Evolutionary conservation across 2,329 filamentous ascomycete genomes (phyloP), one percentile per base, ranked within the genome.

Genomic region (Xylariaceae sp.): DNA sequence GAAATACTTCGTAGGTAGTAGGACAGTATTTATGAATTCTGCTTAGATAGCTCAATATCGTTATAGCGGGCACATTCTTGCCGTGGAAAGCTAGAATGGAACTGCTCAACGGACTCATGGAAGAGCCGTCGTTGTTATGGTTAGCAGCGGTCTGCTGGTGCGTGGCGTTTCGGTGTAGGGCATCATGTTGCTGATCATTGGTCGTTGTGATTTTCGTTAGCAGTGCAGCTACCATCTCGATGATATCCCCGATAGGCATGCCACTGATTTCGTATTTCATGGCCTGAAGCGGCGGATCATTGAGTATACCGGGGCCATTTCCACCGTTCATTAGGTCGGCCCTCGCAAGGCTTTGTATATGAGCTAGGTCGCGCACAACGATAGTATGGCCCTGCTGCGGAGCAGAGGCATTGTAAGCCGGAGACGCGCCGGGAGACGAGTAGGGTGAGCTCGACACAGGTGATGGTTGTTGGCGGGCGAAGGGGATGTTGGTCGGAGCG

Each of bases 21-120:
- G 94, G 94, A 64, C 94, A 99, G 71, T 99, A 99, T 73, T 96
- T 96, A 73, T 99, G 92, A 66, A 99, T 97, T 52, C 94, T 85
- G 62, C 86, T 92, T 46, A 99, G 75, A 63, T 99, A 99, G 76
- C 90, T 97, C 53, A 95, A 75, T 53, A 99, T 97, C 17, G 91
- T 96, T 62, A 99, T 99, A 64, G 88, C 94, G 1, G 94, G 94
- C 11, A 97, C 89, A 58, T 99, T 99, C 72, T 96, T 97, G 58
- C 94, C 94, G 65, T 99, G 94, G 61, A 99, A 99, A 11, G 94
- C 92, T 36, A 99, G 78, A 3, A 99, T 92, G 47, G 78, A 81
- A 52, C 78, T 78, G 58, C 75, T 81, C 32, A 81, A 63, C 4
- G 79, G 76, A 54, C 76, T 80, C 66, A 78, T 76, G 76, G 87